Evolutionary conservation across 495 filamentous ascomycete genomes (phyloP).

Genomic region (Daldinia caldariorum): DNA sequence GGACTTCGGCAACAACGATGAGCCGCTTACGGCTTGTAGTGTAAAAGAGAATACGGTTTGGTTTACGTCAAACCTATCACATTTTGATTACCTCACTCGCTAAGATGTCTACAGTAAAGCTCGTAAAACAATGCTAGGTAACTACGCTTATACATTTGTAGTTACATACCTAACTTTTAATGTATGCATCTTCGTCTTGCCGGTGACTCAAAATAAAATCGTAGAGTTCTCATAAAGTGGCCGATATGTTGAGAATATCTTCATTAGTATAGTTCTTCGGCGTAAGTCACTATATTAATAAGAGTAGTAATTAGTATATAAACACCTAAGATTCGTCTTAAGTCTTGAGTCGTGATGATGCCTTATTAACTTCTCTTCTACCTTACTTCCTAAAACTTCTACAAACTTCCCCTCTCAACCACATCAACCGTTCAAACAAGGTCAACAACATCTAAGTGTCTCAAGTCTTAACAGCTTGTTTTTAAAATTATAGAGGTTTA

Average conservation of each 20-base stretch:
- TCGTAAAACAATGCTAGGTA: neutral
- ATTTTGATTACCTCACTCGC: slow-evolving; percentile 3
- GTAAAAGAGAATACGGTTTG: neutral
- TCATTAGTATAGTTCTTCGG: neutral
- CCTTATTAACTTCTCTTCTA: slow-evolving; percentile 1
- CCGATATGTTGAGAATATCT: neutral
- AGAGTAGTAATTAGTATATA: slow-evolving; percentile 6
- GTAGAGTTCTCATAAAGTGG: neutral
- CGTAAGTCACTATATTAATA: neutral
- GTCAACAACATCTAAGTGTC: neutral
- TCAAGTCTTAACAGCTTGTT: neutral
- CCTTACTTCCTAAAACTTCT: slow-evolving; percentile 9
- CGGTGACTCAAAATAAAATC: slow-evolving; percentile 23
- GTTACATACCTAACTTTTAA: neutral
- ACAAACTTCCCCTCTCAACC: slow-evolving; percentile 20
- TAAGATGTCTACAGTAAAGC: neutral
- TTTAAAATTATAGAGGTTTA: neutral
- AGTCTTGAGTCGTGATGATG: slow-evolving; percentile 12
- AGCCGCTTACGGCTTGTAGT: neutral
- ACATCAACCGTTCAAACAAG: slow-evolving; percentile 12
- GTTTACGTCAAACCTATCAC: neutral
- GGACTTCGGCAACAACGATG: neutral
- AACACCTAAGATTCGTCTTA: neutral
- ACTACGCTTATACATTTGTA: neutral
- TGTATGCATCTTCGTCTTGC: slow-evolving; percentile 6